Conservation (phyloP, 2,329 filamentous ascomycete species). For the Xylariaceae sp. region DNA sequence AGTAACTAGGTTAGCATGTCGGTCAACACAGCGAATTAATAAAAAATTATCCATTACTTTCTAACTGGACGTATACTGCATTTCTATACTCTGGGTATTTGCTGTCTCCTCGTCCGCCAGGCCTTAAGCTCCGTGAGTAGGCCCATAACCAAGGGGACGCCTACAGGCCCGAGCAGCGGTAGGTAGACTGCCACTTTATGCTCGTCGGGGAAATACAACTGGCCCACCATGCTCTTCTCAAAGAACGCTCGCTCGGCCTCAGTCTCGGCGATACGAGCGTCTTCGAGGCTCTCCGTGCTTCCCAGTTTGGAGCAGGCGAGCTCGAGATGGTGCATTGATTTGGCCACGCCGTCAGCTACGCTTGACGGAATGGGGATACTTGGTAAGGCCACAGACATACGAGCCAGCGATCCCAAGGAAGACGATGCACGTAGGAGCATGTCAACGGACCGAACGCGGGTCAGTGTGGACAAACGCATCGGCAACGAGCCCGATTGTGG, state of each 20-base stretch:
- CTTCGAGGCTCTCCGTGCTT: conserved; percentile 61
- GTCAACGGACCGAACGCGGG: conserved; percentile 78
- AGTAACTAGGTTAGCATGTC: too few relatives aligned
- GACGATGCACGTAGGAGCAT: conserved; percentile 85
- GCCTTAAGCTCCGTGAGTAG: conserved; percentile 73
- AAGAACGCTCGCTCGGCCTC: conserved; percentile 95
- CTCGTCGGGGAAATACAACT: conserved; percentile 97
- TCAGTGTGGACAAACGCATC: conserved; percentile 75
- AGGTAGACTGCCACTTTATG: conserved; percentile 97
- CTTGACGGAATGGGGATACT: conserved; percentile 86
- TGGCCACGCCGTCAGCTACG: conserved; percentile 79
- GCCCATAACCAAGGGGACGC: conserved; percentile 81
- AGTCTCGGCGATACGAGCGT: conserved; percentile 77
- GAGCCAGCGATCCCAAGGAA: conserved; percentile 85
- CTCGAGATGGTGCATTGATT: conserved; percentile 71
- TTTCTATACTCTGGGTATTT: conserved; percentile 32
- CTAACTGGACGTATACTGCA: too few relatives aligned
- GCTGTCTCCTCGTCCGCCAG: conserved; percentile 45
- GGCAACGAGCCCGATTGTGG: conserved; percentile 79
- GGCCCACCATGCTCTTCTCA: conserved; percentile 97
- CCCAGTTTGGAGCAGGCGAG: conserved; percentile 69
- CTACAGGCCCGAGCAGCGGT: conserved; percentile 82
- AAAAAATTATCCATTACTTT: too few relatives aligned
- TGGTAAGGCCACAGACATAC: conserved; percentile 74
- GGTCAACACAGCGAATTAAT: too few relatives aligned